phyloP scores from a whole-genome alignment of 2,329 filamentous ascomycete species.

The Pseudogymnoascus sp. region DNA sequence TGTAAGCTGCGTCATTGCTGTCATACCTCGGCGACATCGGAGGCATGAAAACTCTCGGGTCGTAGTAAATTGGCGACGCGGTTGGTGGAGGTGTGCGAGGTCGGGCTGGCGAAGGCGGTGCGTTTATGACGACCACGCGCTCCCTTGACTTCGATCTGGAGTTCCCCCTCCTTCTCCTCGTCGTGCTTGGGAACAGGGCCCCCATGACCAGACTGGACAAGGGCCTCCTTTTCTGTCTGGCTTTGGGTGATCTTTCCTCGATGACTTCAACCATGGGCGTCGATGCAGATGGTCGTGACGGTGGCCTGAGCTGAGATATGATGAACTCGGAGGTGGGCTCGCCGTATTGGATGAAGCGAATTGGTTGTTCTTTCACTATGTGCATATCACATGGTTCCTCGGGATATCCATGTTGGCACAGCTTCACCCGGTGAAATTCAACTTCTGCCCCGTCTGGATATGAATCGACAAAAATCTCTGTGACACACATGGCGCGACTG shows the following conservation, averaged over 20 bases:
- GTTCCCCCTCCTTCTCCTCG: background rate
- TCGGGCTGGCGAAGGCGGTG: conserved; percentile 16
- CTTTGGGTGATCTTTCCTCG: background rate
- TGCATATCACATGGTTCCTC: conserved; percentile 37
- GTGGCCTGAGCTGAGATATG: conserved; percentile 34
- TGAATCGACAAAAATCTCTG: conserved; percentile 40
- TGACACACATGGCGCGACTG: conserved; percentile 42
- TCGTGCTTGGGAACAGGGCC: background rate
- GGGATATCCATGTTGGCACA: conserved; percentile 32
- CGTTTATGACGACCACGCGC: conserved; percentile 4
- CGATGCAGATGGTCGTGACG: conserved; percentile 20
- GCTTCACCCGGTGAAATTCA: conserved; percentile 32
- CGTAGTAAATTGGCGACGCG: background rate
- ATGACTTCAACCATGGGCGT: conserved; percentile 2
- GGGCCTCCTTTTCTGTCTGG: background rate
- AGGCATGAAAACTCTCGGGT: conserved; percentile 6
- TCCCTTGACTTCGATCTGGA: background rate
- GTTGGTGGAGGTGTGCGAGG: conserved; percentile 23
- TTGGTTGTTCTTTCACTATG: conserved; percentile 36
- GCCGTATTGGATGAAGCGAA: conserved; percentile 31
- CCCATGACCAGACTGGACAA: background rate
- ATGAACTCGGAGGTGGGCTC: conserved; percentile 29
- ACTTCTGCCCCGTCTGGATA: conserved; percentile 39
- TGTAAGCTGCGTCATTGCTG: conserved; percentile 11
- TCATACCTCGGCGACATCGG: conserved; percentile 18